phyloP scores from a whole-genome alignment of 371 early-diverging fungal genomes.

The Rhizopus sp. region DNA sequence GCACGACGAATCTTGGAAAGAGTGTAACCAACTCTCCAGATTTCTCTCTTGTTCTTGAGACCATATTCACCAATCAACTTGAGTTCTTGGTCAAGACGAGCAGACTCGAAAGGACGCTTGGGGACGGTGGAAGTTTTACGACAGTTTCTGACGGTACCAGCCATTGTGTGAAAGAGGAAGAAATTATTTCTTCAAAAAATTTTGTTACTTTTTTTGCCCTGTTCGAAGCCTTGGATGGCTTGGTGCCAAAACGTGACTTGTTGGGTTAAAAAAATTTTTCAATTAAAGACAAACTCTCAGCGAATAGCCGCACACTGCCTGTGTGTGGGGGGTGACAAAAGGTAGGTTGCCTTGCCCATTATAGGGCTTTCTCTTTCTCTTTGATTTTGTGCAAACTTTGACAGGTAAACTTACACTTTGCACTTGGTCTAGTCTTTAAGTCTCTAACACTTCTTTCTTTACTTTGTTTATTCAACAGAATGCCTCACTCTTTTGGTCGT shows the following conservation, averaged over 20 bases:
- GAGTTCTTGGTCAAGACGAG: conserved; percentile 97
- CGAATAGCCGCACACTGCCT: background rate
- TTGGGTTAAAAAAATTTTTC: conserved; percentile 10
- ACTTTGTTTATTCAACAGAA: conserved; percentile 25
- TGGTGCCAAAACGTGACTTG: conserved; percentile 11
- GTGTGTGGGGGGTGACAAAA: conserved; percentile 5
- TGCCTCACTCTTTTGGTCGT: conserved; percentile 95
- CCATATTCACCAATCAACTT: conserved; percentile 98
- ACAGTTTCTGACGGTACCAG: conserved; percentile 58
- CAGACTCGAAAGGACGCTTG: conserved; percentile 97
- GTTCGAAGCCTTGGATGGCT: conserved; percentile 9
- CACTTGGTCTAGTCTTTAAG: too few species aligned
- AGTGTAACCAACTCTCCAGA: conserved; percentile 96
- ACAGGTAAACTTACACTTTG: conserved; percentile 26
- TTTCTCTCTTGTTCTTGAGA: conserved; percentile 99
- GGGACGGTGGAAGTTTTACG: conserved; percentile 98
- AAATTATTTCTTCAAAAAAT: conserved; percentile 9
- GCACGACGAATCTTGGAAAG: conserved; percentile 99
- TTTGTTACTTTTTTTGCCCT: conserved; percentile 2
- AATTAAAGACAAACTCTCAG: conserved; percentile 3
- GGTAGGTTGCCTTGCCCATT: conserved; percentile 9
- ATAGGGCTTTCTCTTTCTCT: conserved; percentile 23
- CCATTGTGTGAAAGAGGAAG: conserved; percentile 35
- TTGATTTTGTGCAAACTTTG: conserved; percentile 37
- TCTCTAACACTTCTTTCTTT: background rate